A percentile compares a stretch with the other conserved stretches of the same genome.
Conservation (phyloP, 495 filamentous ascomycete genomes). For the Viridothelium virens region DNA sequence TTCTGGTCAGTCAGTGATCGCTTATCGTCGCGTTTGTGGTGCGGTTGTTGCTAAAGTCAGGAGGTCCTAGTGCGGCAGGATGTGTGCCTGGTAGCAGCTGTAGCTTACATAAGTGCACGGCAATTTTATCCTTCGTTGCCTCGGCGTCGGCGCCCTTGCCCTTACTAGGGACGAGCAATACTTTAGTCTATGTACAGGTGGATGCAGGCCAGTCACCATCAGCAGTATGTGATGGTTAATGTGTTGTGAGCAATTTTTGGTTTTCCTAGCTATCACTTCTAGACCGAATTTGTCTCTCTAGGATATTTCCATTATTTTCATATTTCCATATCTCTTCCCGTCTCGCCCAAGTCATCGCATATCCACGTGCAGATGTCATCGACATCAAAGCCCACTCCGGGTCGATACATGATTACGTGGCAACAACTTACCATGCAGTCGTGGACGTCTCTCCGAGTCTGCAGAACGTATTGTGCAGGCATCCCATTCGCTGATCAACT, state of each 20-base stretch:
- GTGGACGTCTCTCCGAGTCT: neutral
- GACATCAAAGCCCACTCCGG: neutral
- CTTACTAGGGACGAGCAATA: too few species aligned
- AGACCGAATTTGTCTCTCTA: neutral
- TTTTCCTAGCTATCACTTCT: neutral
- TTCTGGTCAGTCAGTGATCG: constrained; percentile 31
- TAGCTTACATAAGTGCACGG: neutral
- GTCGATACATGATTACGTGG: neutral
- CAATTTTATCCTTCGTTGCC: neutral
- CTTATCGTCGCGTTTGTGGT: constrained; percentile 3
- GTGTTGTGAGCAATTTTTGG: neutral
- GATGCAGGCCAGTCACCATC: neutral
- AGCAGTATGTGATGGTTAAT: neutral
- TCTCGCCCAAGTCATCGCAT: neutral
- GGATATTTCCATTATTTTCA: neutral
- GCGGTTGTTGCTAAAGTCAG: neutral
- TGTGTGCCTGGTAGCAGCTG: neutral
- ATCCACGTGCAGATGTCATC: neutral
- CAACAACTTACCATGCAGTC: neutral
- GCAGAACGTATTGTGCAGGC: neutral
- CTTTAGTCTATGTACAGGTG: too few species aligned
- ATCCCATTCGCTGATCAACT: neutral
- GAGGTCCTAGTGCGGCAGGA: neutral
- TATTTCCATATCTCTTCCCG: neutral
- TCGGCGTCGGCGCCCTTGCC: too few species aligned